Percentiles rank a stretch among this genome's conserved stretches.
Evolutionary conservation across 1,284 basidiomycete genomes (phyloP).

Genomic region (Salmacisia buchloeana): DNA sequence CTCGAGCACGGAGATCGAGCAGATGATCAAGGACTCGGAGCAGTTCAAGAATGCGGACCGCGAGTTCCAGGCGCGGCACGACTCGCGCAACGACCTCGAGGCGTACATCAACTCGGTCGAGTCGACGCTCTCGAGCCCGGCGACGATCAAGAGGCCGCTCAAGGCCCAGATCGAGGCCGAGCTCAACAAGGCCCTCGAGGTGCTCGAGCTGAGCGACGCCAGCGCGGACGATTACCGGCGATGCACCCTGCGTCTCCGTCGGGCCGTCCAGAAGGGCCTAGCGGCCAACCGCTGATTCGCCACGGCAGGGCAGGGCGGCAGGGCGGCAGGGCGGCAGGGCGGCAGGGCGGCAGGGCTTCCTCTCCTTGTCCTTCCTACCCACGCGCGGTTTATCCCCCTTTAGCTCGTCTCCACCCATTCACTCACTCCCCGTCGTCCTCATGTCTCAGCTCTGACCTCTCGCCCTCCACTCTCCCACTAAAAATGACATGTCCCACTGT

Average conservation of each 20-base stretch:
- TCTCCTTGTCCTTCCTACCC: too few relatives aligned
- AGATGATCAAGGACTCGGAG: conserved; percentile 52
- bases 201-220: conserved; percentile 49
- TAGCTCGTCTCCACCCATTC: too few relatives aligned
- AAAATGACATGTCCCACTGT: too few relatives aligned
- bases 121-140: conserved; percentile 47
- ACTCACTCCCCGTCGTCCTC: too few relatives aligned
- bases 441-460: too few relatives aligned
- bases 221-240: conserved; percentile 49
- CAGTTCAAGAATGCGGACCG: conserved; percentile 50
- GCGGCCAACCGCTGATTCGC: conserved; percentile 15
- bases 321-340: too few relatives aligned
- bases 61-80: conserved; percentile 51
- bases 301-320: too few relatives aligned
- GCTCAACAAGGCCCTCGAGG: conserved; percentile 50
- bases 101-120: conserved; percentile 49
- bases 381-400: too few relatives aligned
- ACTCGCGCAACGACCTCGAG: conserved; percentile 49
- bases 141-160: conserved; percentile 46
- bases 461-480: too few relatives aligned
- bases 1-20: conserved; percentile 48
- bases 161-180: conserved; percentile 51
- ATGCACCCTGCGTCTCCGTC: conserved; percentile 46
- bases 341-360: too few relatives aligned
- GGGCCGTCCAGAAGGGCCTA: conserved; percentile 49